Base-by-base conservation (phyloP, 129 eudicot species). In the Lactuca sativa region DNA sequence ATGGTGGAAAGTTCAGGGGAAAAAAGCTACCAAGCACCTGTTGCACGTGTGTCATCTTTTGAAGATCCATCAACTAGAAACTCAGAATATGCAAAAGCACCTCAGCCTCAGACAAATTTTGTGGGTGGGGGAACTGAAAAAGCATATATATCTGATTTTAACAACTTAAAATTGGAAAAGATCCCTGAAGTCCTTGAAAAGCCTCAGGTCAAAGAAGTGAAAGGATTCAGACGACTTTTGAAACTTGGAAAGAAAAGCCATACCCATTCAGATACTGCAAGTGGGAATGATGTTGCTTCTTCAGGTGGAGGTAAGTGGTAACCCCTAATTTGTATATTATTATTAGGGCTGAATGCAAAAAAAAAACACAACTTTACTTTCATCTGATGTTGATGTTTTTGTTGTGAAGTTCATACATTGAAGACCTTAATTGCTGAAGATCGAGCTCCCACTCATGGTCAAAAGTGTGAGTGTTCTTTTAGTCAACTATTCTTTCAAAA, bases 241-340 rank as follows among this genome's bases (percentile, higher is more conserved):
- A 89, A 82, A 74, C 82, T 92, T 72, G 96, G 88, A 76, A 92
- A 83, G 85, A 92, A 84, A 80, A 78, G 63, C 72, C 82, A 73
- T 41, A n/a, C 56, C 62, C 79, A 90, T 66, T 80, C 83, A 36
- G 88, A 85, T 71, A 74, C 75, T 66, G 43, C 78, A 61, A 75
- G 69, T 59, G 67, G 59, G 14, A 70, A 57, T 56, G 74, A 34
- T 31, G 49, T 17, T 51, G 66, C 70, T 70, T 68, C 90, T 64
- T 78, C 95, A 37, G 72, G 77, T 68, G 88, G 82, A 88, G 97
- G 97, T 88, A 75, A 77, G 82, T 85, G 97, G 92, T 88, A 77
- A 77, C 51, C 52, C 52, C 6, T n/a, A 18, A 7, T 41, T 34
- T 21, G 44, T 65, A 34, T 34, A 25, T 32, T 49, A 6, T 41